Evolutionary conservation across 495 filamentous ascomycete species (phyloP).

Genomic region (Aspergillus sclerotioniger): DNA sequence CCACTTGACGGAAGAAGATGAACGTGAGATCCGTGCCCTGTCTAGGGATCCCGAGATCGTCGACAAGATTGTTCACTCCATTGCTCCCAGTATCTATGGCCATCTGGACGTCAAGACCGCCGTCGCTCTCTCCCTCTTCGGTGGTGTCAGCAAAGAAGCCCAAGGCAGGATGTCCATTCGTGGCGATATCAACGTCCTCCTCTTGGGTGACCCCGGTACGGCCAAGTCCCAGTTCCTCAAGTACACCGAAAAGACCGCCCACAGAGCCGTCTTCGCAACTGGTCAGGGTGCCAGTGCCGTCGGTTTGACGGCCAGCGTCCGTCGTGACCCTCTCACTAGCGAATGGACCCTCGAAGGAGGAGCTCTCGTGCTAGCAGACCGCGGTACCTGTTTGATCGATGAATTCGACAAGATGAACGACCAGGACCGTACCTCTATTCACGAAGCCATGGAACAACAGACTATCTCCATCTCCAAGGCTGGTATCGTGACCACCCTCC

Average conservation of each 20-base stretch:
- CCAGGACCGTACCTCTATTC: slow-evolving; percentile 95
- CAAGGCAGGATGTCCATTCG: slow-evolving; percentile 85
- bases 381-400: slow-evolving; percentile 94
- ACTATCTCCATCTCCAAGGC: slow-evolving; percentile 99
- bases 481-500: slow-evolving; percentile 95
- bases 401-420: slow-evolving; percentile 99
- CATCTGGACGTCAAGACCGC: slow-evolving; percentile 98
- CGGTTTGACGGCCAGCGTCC: slow-evolving; percentile 95
- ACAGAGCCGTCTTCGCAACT: slow-evolving; percentile 95
- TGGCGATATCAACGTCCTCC: slow-evolving; percentile 97
- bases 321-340: slow-evolving; percentile 89
- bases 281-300: slow-evolving; percentile 97
- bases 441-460: slow-evolving; percentile 99
- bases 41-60: slow-evolving; percentile 87
- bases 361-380: slow-evolving; percentile 91
- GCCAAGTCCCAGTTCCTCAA: slow-evolving; percentile 98
- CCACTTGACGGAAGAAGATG: slow-evolving; percentile 92
- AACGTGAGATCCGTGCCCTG: slow-evolving; percentile 83
- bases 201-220: slow-evolving; percentile 96
- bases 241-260: slow-evolving; percentile 96
- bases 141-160: slow-evolving; percentile 87
- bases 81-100: slow-evolving; percentile 96
- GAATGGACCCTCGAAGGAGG: slow-evolving; percentile 99
- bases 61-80: slow-evolving; percentile 90
- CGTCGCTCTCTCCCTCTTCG: slow-evolving; percentile 89